Base-by-base conservation (phyloP, 495 filamentous ascomycete genomes). In the Terfezia claveryi region DNA sequence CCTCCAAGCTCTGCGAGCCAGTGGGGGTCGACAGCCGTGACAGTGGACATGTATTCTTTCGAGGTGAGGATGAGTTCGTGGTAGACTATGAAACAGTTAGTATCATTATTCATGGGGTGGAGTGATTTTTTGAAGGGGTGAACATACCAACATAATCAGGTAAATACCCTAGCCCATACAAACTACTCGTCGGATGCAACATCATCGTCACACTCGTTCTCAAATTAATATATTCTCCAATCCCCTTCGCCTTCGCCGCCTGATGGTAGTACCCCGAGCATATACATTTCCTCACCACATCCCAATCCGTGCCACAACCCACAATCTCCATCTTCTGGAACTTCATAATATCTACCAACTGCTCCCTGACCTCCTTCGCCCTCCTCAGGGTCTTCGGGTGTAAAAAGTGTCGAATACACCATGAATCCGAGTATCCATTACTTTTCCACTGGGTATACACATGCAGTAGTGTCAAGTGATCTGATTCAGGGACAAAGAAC, bases 221-320 rank as follows among this genome's bases (percentile, higher is more conserved):
- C 32, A 99, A 73, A 68, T 96, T 99, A 71, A 92, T 80, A 67
- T 95, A 99, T 69, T 96, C 92, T 53, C 88, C 91, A 52, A 95
- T 85, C 1, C 92, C 92, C 70, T 93, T 94, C 37, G 91, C 87
- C 58, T 86, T 85, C 10, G 92, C 92, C n/a, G 92, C 89, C 69
- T 99, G 92, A 61, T 96, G 91, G 67, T 94, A 99, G 69, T 89
- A 99, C 9, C 92, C 92, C 0, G 83, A 87, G 70, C 92, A 96
- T 58, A 99, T 94, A 65, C 91, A 95, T 69, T 93, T 89, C 52
- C 92, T 79, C 59, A 95, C 84, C 10, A 87, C 69, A 62, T 99
- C 92, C 85, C 92, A 95, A 69, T 96, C 92, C 12, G 87, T 94
- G 23, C 92, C 91, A 59, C 87, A 93, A 70, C 83, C 86, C 58